These are phyloP conservation scores for Penicillium palitans DNA, from an alignment of 2,329 filamentous ascomycete genomes.

Conservation along the genomic window DNA sequence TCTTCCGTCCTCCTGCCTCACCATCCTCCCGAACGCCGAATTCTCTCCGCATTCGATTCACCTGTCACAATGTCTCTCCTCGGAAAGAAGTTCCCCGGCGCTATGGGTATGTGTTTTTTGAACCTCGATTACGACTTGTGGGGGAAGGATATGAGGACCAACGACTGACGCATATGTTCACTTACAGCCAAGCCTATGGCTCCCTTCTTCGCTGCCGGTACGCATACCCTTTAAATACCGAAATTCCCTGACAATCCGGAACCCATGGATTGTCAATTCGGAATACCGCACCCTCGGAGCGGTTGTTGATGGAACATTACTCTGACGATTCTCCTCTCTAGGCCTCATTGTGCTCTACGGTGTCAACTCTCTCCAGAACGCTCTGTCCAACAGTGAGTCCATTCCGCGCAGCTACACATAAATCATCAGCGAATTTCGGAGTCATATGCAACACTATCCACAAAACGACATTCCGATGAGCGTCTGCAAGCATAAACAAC, in stretches of 20 bases:
- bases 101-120: conserved; percentile 64
- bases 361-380: conserved; percentile 77
- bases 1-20: conserved; percentile 34
- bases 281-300: neutral
- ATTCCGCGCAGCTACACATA: neutral
- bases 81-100: conserved; percentile 80
- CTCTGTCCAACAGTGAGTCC: conserved; percentile 74
- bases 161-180: conserved; percentile 32
- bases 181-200: conserved; percentile 79
- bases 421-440: neutral
- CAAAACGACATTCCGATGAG: conserved; percentile 6
- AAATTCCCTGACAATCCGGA: neutral
- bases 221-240: conserved; percentile 40
- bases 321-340: conserved; percentile 44
- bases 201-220: conserved; percentile 95
- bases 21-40: conserved; percentile 30
- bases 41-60: conserved; percentile 32
- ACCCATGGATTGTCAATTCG: neutral
- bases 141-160: conserved; percentile 15
- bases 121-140: conserved; percentile 9
- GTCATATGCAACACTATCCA: neutral
- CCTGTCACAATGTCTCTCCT: conserved; percentile 71
- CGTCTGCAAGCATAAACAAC: conserved; percentile 12
- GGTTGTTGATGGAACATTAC: conserved; percentile 9
- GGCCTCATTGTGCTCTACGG: conserved; percentile 87